phyloP scores from a whole-genome alignment of 108 stramenopile genomes.

The Cyclotella atomus region DNA sequence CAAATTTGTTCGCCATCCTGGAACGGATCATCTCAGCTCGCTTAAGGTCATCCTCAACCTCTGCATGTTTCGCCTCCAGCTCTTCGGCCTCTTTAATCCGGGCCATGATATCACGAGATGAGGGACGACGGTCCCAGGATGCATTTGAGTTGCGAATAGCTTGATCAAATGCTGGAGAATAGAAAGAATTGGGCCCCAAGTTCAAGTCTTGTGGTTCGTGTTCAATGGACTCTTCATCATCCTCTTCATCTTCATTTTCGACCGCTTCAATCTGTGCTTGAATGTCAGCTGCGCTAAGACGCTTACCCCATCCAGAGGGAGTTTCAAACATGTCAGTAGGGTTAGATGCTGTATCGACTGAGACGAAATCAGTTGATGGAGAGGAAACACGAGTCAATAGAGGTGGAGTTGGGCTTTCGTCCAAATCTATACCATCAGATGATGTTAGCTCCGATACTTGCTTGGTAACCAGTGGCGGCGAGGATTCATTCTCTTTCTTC shows the following conservation, averaged over 20 bases:
- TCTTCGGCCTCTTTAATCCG: constrained; percentile 44
- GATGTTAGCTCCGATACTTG: constrained; percentile 2
- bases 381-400: constrained; percentile 27
- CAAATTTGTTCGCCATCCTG: neutral
- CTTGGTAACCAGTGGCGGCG: neutral
- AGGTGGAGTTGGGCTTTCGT: constrained; percentile 22
- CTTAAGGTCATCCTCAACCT: constrained; percentile 16
- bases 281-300: constrained; percentile 32
- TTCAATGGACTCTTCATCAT: constrained; percentile 11
- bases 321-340: constrained; percentile 5
- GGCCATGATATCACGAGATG: constrained; percentile 47
- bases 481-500: constrained; percentile 3
- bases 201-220: constrained; percentile 14
- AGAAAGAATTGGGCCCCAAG: constrained; percentile 24
- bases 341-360: neutral
- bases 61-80: constrained; percentile 15
- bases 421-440: neutral
- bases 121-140: constrained; percentile 52
- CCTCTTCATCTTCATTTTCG: constrained; percentile 28
- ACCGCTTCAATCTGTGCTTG: constrained; percentile 39
- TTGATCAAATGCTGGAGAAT: constrained; percentile 39
- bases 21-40: constrained; percentile 1
- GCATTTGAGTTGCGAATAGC: constrained; percentile 47
- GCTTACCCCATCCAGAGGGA: constrained; percentile 21
- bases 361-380: constrained; percentile 9